Base-by-base conservation (phyloP, 768 basidiomycete species). In the Lentinula detonsa region DNA sequence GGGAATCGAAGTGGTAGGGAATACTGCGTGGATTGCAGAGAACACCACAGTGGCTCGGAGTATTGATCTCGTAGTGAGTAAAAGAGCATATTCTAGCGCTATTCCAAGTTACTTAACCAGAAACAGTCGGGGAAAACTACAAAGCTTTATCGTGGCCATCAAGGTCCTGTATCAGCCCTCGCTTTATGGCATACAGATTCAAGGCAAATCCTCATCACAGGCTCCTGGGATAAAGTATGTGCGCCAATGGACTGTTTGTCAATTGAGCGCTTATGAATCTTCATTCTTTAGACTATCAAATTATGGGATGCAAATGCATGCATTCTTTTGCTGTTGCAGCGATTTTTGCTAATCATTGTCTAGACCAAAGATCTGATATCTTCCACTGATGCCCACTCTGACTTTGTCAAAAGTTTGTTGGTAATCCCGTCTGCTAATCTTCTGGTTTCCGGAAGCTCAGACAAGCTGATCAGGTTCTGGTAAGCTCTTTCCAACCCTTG, bases 401-500 rank as follows among this genome's bases (percentile, higher is more conserved):
- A 99, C 73, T 99, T 99, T 66, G 82, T 99, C 63, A 99, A 98
- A 75, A 77, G 84, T 45, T 74, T 98, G 23, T 79, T 87, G 48
- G 85, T 92, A 51, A 75, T 96, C 21, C 84, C 90, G 2, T 73
- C 80, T 3, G 76, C 86, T 7, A 73, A 76, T 9, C 73, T 98
- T 5, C 76, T 98, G 37, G 77, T 95, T 15, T 95, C 95, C 1
- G 90, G 90, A 31, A 85, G 93, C 46, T 96, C 96, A 2, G 96
- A 99, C 73, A 94, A 95, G 68, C 82, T 85, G 28, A 76, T 96
- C 31, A 83, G 92, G 62, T 79, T 97, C 67, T 98, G 95, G 95
- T 94, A 71, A 61, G 82, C 8, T 23, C 13, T 72, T n/a, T 57
- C 16, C 46, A 23, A 39, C 42, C 50, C 34, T 33, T n/a, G 28